Conservation (phyloP, 1,284 basidiomycete genomes). For the Leccinum huronense region DNA sequence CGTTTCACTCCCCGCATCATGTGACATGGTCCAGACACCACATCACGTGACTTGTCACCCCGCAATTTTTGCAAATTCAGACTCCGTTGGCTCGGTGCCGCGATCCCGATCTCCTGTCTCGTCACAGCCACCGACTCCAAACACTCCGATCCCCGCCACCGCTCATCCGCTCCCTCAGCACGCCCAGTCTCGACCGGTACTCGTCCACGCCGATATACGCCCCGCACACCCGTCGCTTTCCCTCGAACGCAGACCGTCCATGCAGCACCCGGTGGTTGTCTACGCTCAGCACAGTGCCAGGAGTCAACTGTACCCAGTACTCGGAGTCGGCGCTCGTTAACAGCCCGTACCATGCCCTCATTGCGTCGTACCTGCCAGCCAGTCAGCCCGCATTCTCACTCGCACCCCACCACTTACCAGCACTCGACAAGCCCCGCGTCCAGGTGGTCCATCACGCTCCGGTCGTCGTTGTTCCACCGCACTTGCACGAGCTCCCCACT, state of each 20-base stretch:
- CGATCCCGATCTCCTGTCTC: constrained; percentile 8
- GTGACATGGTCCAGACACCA: constrained; percentile 23
- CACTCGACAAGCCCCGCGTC: constrained; percentile 59
- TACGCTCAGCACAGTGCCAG: constrained; percentile 72
- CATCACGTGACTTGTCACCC: constrained; percentile 23
- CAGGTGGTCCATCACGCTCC: constrained; percentile 73
- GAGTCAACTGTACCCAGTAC: constrained; percentile 86
- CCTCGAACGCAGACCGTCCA: constrained; percentile 86
- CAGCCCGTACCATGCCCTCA: constrained; percentile 75
- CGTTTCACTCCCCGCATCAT: constrained; percentile 24
- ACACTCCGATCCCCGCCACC: constrained; percentile 16
- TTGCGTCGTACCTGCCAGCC: constrained; percentile 72
- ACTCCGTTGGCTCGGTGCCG: constrained; percentile 26
- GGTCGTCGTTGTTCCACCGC: constrained; percentile 95
- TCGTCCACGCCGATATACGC: constrained; percentile 94
- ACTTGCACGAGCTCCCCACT: constrained; percentile 73
- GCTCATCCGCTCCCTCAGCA: constrained; percentile 58
- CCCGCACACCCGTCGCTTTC: constrained; percentile 90
- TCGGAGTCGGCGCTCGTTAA: constrained; percentile 81
- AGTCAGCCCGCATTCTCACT: constrained; percentile 8
- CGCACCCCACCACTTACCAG: constrained; percentile 49
- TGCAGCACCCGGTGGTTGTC: constrained; percentile 96
- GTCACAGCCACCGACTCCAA: constrained; percentile 28
- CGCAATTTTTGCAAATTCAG: constrained; percentile 29
- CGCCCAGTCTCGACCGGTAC: constrained; percentile 73